Conservation (phyloP, 345 rosid genomes). For the Populus alba region DNA sequence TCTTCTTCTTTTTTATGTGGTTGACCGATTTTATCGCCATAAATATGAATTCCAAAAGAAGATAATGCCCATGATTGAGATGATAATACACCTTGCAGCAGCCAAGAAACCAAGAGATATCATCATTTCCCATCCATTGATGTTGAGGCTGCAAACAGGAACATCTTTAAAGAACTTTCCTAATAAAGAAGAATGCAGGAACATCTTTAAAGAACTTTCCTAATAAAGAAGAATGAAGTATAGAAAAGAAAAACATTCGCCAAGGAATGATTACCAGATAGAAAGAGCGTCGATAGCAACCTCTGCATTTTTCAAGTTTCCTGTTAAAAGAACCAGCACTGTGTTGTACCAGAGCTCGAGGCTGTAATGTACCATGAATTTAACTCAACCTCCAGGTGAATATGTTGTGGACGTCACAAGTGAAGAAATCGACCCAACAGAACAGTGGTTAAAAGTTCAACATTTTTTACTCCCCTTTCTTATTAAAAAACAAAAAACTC, state of each 20-base stretch:
- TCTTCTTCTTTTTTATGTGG: too few species aligned
- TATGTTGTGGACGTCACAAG: too few species aligned
- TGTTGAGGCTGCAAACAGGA: slow-evolving; percentile 48
- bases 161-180: not conserved
- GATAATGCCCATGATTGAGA: too few species aligned
- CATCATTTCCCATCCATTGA: slow-evolving; percentile 83
- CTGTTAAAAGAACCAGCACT: slow-evolving; percentile 60
- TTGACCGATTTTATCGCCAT: too few species aligned
- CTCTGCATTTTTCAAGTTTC: slow-evolving; percentile 62
- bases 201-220: not conserved
- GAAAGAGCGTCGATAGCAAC: slow-evolving; percentile 76
- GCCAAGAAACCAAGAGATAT: slow-evolving; percentile 73
- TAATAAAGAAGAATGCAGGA: too few species aligned
- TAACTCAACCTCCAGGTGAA: not conserved
- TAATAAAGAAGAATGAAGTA: not conserved
- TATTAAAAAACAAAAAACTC: too few species aligned
- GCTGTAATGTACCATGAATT: slow-evolving; percentile 30
- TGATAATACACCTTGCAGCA: slow-evolving; percentile 56
- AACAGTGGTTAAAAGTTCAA: too few species aligned
- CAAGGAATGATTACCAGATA: slow-evolving; percentile 49
- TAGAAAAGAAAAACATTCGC: not conserved
- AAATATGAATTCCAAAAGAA: too few species aligned
- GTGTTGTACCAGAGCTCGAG: slow-evolving; percentile 90
- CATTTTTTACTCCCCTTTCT: too few species aligned
- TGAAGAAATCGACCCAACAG: too few species aligned